phyloP scores from a whole-genome alignment of 2,329 filamentous ascomycete species.

The Paracoccidioides brasiliensis region DNA sequence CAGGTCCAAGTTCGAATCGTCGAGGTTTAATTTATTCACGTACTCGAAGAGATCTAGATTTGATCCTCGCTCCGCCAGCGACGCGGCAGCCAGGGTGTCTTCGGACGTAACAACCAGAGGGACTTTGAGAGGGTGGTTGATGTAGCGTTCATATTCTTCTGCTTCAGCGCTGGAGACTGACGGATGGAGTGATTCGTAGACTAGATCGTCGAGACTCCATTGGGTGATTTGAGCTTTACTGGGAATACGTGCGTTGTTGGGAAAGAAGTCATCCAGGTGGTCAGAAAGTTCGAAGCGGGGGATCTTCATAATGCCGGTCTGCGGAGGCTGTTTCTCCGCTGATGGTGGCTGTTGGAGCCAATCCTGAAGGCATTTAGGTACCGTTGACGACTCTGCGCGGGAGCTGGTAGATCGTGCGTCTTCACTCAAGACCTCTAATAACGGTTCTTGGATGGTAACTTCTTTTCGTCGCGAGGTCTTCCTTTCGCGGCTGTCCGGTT shows the following conservation, averaged over 20 bases:
- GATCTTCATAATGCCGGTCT: conserved; percentile 47
- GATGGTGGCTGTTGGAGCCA: conserved; percentile 24
- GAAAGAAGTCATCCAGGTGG: conserved; percentile 12
- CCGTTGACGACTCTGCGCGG: conserved; percentile 8
- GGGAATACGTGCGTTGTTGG: conserved; percentile 35
- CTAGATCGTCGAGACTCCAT: conserved; percentile 59
- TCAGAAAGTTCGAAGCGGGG: conserved; percentile 19
- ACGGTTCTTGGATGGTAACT: conserved; percentile 54
- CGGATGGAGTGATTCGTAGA: conserved; percentile 74
- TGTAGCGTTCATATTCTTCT: conserved; percentile 77
- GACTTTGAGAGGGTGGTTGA: conserved; percentile 77
- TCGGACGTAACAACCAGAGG: conserved; percentile 48
- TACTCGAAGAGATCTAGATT: conserved; percentile 67
- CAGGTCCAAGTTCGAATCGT: conserved; percentile 35
- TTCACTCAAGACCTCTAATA: conserved; percentile 30
- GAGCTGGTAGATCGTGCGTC: conserved; percentile 28
- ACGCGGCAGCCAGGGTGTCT: conserved; percentile 23
- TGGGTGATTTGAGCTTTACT: conserved; percentile 67
- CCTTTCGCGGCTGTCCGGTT: conserved; percentile 49
- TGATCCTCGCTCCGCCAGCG: conserved; percentile 25
- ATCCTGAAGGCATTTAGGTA: conserved; percentile 14
- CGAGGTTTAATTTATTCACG: conserved; percentile 54
- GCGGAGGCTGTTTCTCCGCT: conserved; percentile 21
- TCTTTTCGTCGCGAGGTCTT: conserved; percentile 47
- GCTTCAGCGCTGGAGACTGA: conserved; percentile 63